Base-by-base conservation (phyloP, 2,329 filamentous ascomycete genomes). In the Fusarium stilboides region DNA sequence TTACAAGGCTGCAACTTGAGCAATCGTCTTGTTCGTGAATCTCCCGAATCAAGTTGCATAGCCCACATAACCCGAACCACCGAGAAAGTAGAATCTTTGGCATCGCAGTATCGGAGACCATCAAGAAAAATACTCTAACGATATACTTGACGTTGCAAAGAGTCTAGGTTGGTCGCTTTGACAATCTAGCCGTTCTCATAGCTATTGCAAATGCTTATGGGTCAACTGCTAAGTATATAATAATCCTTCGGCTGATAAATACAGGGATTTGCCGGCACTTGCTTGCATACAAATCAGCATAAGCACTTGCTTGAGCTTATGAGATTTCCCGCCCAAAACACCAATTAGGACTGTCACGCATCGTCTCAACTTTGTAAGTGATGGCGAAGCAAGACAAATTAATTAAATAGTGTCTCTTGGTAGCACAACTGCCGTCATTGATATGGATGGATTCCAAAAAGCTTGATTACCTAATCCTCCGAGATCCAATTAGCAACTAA, bases 381-480 rank as follows among this genome's bases (percentile, higher is more conserved):
- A 57, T 50, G 34, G 57, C 20, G 39, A 20, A 7, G 10, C 13
- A 37, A 39, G 10, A 34, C 24, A 44, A 22, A 39, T 22, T 24
- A 34, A n/a, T 14, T 22, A 24, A 39, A 57, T 19, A 39, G n/a
- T 28, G 47, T 13, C 19, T 13, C 28, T 13, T 31, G 13, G 20
- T 15, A 42, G 20, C 12, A 42, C 20, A 17, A 42, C 20, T 24
- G n/a, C 20, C 39, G 39, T 20, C 40, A 31, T 31, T 31, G 28
- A 31, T 44, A 17, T n/a, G 8, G 26, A 33, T 65, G 40, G 40
- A 65, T 65, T 52, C 60, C 60, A 65, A 65, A 62, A 20, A 36
- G 6, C 9, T n/a, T 51, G 60, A 65, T 64, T 64, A 64, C 61
- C 34, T 64, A 61, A 43, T 56, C 34, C 12, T n/a, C 10, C 10